These are phyloP conservation scores for Oryza nivara DNA, from an alignment of 176 grass and related monocot species.

Conservation along the genomic window DNA sequence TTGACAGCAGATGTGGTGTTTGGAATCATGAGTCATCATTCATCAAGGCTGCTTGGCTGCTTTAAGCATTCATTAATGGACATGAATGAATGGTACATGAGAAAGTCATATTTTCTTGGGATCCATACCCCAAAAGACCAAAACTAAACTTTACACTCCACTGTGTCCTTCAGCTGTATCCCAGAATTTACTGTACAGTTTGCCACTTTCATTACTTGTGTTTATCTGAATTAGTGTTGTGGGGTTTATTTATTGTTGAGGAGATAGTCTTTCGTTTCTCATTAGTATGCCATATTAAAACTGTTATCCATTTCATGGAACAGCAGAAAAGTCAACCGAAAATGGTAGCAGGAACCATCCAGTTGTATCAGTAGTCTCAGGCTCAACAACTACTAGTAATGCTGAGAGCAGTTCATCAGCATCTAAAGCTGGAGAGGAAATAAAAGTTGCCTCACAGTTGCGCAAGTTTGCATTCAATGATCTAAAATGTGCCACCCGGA, in stretches of 20 bases:
- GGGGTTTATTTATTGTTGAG: background rate
- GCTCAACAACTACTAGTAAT: constrained; percentile 77
- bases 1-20: background rate
- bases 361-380: constrained; percentile 64
- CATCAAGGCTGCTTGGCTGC: background rate
- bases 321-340: constrained; percentile 76
- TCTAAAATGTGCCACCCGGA: constrained; percentile 80
- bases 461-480: constrained; percentile 84
- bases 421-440: constrained; percentile 74
- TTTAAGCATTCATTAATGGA: constrained; percentile 25
- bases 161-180: background rate
- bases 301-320: constrained; percentile 46
- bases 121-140: background rate
- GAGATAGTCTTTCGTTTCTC: constrained; percentile 9
- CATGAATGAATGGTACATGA: background rate
- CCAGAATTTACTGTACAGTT: constrained; percentile 14
- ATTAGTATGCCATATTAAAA: constrained; percentile 11
- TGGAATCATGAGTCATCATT: background rate
- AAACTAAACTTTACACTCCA: constrained; percentile 2
- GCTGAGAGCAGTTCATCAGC: constrained; percentile 80
- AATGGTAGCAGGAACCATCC: constrained; percentile 84
- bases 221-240: background rate
- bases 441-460: constrained; percentile 79
- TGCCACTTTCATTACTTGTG: background rate
- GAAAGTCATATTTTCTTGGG: constrained; percentile 6